A percentile compares a stretch with the other conserved stretches of the same genome.
Evolutionary conservation across 768 basidiomycete genomes (phyloP).

Genomic region (Suillus paluster): DNA sequence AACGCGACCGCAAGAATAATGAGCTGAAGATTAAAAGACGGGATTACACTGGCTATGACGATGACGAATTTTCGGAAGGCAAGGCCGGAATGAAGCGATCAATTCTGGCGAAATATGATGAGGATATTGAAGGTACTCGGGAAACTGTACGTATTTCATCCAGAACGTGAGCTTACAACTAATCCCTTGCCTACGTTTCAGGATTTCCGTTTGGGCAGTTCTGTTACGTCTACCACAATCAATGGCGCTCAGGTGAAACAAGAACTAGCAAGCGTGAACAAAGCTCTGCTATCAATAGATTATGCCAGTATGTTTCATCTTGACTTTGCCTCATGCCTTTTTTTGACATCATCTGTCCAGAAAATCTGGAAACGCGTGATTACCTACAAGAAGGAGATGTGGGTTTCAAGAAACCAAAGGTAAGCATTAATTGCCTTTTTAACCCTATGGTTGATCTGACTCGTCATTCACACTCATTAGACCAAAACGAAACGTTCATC

Average conservation of each 20-base stretch:
- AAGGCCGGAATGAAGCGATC: slow-evolving; percentile 80
- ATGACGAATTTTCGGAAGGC: slow-evolving; percentile 86
- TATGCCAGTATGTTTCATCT: slow-evolving; percentile 74
- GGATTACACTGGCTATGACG: slow-evolving; percentile 95
- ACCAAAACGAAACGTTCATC: slow-evolving; percentile 92
- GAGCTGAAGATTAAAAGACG: slow-evolving; percentile 88
- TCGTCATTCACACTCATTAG: slow-evolving; percentile 41
- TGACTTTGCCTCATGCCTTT: background rate
- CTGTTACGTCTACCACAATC: slow-evolving; percentile 44
- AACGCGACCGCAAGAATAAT: slow-evolving; percentile 75
- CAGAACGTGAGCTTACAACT: slow-evolving; percentile 3
- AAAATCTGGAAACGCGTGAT: slow-evolving; percentile 86
- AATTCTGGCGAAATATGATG: slow-evolving; percentile 92
- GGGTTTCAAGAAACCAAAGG: slow-evolving; percentile 96
- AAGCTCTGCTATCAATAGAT: slow-evolving; percentile 81
- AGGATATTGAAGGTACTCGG: slow-evolving; percentile 76
- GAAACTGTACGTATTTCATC: slow-evolving; percentile 57
- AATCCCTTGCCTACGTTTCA: slow-evolving; percentile 36
- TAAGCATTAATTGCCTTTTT: slow-evolving; percentile 28
- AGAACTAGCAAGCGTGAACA: slow-evolving; percentile 68
- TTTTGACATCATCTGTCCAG: slow-evolving; percentile 40
- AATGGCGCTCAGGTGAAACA: slow-evolving; percentile 49
- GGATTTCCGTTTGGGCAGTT: slow-evolving; percentile 88
- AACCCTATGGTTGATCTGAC: slow-evolving; percentile 5
- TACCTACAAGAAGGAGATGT: slow-evolving; percentile 90